Base-by-base conservation (phyloP, 2,329 filamentous ascomycete genomes). In the Stachybotrys chlorohalonatus region DNA sequence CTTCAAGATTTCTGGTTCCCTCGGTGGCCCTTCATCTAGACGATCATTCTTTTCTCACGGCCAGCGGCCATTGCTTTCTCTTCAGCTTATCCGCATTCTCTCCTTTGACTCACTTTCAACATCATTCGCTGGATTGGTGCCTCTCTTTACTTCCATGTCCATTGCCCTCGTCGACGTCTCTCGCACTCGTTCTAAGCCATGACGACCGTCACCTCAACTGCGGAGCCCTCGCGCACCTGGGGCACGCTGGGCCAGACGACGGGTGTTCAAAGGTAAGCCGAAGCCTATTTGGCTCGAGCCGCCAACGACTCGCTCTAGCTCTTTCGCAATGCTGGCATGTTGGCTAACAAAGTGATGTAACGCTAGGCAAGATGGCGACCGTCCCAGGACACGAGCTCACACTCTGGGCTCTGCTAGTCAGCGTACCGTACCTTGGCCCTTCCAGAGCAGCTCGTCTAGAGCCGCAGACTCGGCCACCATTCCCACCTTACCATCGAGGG, bases 391-490 rank as follows among this genome's bases (percentile, higher is more conserved):
- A 11, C 46, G 46, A n/a, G 46, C 46, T 8, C 46, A 47, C 9
- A 47, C 46, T 16, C 8, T n/a, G 17, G 46, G 46, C 17, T 47
- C 46, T 8, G 9, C 46, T 8, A 47, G 49, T 7, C 30, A 16
- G 13, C 13, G 9, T n/a, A 30, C 48, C 16, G 30, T 50, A 6
- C 30, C 13, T 7, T 65, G 63, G 63, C 62, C 63, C 15, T 65
- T 65, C 50, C 63, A 65, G 56, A 63, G 61, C 57, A 64, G 64
- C 56, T 64, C 63, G 31, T 57, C 60, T 53, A 64, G 61, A 50
- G 54, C 48, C 42, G 63, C 58, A 49, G 57, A 57, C 57, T 57
- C 59, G 31, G 58, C 59, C 24, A 60, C 61, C 17, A 57, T 63
- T 45, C 56, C 58, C 31, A 60, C 61, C 16, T 56, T 63, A 47